Conservation (phyloP, 352 stramenopile species). For the Aphanomyces cochlioides region DNA sequence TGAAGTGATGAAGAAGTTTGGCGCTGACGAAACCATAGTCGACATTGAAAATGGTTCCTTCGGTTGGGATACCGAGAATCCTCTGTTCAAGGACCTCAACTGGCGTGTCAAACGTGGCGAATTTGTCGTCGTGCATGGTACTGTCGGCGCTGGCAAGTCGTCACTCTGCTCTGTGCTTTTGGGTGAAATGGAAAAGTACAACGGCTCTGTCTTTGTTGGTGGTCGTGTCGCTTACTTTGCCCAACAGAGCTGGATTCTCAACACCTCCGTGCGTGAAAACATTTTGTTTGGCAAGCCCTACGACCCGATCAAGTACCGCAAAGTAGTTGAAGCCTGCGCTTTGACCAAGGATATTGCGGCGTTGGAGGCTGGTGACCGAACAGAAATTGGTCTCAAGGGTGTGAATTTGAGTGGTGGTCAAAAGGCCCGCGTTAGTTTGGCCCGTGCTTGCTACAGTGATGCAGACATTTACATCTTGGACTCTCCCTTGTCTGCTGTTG, state of each 20-base stretch:
- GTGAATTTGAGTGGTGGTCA: constrained; percentile 45
- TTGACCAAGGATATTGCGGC: constrained; percentile 29
- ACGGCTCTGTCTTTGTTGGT: constrained; percentile 40
- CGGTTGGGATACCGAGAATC: constrained; percentile 39
- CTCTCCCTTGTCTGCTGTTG: constrained; percentile 53
- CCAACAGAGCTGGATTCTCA: constrained; percentile 16
- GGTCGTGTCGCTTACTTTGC: constrained; percentile 39
- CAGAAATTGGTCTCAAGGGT: constrained; percentile 43
- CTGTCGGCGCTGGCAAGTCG: constrained; percentile 54
- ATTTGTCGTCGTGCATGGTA: constrained; percentile 48
- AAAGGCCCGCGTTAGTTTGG: constrained; percentile 36
- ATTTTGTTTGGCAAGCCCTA: constrained; percentile 72
- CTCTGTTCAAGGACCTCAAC: constrained; percentile 40
- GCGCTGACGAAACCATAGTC: constrained; percentile 24
- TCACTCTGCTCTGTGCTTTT: constrained; percentile 49
- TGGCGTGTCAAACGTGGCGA: constrained; percentile 42
- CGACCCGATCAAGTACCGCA: constrained; percentile 52
- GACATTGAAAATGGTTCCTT: constrained; percentile 57
- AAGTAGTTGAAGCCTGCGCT: constrained; percentile 32
- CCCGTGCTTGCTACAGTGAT: constrained; percentile 21
- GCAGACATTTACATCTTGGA: constrained; percentile 24
- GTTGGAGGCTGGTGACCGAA: constrained; percentile 59
- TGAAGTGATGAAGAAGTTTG: neutral
- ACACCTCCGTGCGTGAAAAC: constrained; percentile 60
- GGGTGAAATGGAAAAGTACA: constrained; percentile 81